Evolutionary conservation across 2,329 filamentous ascomycete genomes (phyloP).

Genomic region (Aspergillus jensenii): DNA sequence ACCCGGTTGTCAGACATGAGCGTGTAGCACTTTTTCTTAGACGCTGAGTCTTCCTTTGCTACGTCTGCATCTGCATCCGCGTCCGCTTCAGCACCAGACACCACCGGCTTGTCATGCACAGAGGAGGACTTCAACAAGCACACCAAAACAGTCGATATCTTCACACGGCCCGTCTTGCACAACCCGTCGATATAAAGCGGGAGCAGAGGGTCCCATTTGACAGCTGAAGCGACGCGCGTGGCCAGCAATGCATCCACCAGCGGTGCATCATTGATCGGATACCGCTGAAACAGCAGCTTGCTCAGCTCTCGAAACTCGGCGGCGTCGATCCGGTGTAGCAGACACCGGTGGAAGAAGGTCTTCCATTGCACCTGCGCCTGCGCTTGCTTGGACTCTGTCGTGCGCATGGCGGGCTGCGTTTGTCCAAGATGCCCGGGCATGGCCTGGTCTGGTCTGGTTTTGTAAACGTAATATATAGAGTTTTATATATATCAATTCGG

Average conservation of each 20-base stretch:
- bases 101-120: constrained; percentile 24
- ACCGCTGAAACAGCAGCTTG: constrained; percentile 32
- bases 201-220: constrained; percentile 44
- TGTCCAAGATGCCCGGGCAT: constrained; percentile 11
- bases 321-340: constrained; percentile 38
- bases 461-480: constrained; percentile 7
- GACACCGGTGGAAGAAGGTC: constrained; percentile 37
- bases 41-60: not conserved
- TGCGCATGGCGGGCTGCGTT: constrained; percentile 22
- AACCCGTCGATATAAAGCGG: constrained; percentile 42
- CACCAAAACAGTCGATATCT: constrained; percentile 33
- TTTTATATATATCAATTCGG: not conserved
- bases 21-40: constrained; percentile 25
- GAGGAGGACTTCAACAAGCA: constrained; percentile 38
- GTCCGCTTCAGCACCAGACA: not conserved
- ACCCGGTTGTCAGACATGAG: constrained; percentile 45
- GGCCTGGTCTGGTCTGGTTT: not conserved
- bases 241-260: constrained; percentile 38
- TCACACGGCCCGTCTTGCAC: constrained; percentile 33
- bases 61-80: no score
- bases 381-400: no score
- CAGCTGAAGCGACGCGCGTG: constrained; percentile 30
- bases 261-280: constrained; percentile 30
- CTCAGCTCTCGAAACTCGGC: constrained; percentile 39
- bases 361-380: constrained; percentile 30